Base-by-base conservation (phyloP, 495 filamentous ascomycete genomes). In the Penicillium cinerascens region DNA sequence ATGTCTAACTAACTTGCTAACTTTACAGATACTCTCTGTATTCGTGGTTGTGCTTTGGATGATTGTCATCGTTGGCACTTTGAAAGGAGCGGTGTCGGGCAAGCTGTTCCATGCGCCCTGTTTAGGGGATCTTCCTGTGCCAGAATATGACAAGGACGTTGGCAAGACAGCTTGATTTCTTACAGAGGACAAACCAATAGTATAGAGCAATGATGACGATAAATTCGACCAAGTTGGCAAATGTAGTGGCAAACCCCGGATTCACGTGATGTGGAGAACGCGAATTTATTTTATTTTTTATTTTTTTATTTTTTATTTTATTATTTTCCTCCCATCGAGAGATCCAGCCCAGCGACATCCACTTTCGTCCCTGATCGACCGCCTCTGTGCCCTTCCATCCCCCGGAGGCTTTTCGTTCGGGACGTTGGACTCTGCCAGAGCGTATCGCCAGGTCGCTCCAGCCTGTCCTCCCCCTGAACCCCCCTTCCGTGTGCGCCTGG, bases 21-120 rank as follows among this genome's bases (percentile, higher is more conserved):
- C 29, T 40, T 27, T 15, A n/a, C 56, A 77, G 78, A 75, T 80
- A 42, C 63, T 82, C 6, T 77, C 78, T 6, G 44, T 75, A 3
- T 60, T 51, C 27, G 81, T 82, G 6, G 66, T 75, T 2, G 47
- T 78, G 2, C 61, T 83, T 7, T 84, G 82, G 81, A 61, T 78
- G 15, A 45, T 79, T 10, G 73, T 83, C 6, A 68, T 70, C 8
- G 35, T 64, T 8, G 63, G 68, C 23, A 84, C 81, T 2, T 44
- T 79, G 8, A 59, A 69, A 22, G 68, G 74, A 15, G 61, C 70
- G 1, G 17, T 68, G 1, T 73, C 72, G 2, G 79, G 80, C 2
- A 63, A 75, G 22, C 51, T 84, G 22, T 74, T 82, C 50, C 61
- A 69, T 40, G 78, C 79, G 0, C 79, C 80, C 4, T 83, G 80